Evolutionary conservation across 208 protist genomes (phyloP).

Genomic region (Acanthamoeba royreba): DNA sequence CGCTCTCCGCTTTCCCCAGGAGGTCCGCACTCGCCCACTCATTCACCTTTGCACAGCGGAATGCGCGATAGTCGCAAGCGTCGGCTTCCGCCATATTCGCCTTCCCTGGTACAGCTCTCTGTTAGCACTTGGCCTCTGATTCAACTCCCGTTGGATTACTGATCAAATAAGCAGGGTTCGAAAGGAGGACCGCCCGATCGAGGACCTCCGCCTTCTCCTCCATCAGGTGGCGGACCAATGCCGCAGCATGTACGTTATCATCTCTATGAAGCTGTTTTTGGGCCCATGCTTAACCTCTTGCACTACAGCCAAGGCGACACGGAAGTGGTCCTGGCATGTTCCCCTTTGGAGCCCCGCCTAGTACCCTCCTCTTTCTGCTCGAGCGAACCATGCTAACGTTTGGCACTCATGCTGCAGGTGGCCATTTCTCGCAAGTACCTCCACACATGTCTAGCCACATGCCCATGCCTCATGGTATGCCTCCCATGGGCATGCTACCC

Average conservation of each 20-base stretch:
- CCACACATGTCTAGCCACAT: no score
- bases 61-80: not conserved
- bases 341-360: no score
- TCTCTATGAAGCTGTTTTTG: not conserved
- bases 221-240: not conserved
- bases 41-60: not conserved
- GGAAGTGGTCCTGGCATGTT: not conserved
- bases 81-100: not conserved
- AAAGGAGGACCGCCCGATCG: not conserved
- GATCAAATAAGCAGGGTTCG: not conserved
- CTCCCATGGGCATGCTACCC: no score
- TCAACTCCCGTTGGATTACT: not conserved
- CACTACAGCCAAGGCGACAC: not conserved
- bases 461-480: no score
- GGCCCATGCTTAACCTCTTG: not conserved
- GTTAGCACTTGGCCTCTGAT: not conserved
- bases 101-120: not conserved
- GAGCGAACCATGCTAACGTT: no score
- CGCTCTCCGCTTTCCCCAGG: not conserved
- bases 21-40: not conserved
- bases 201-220: not conserved
- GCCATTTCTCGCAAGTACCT: no score
- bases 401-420: no score
- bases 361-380: not conserved
- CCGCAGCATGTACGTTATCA: not conserved